Evolutionary conservation across 352 stramenopile species (phyloP).

Genomic region (Pseudoperonospora humuli): DNA sequence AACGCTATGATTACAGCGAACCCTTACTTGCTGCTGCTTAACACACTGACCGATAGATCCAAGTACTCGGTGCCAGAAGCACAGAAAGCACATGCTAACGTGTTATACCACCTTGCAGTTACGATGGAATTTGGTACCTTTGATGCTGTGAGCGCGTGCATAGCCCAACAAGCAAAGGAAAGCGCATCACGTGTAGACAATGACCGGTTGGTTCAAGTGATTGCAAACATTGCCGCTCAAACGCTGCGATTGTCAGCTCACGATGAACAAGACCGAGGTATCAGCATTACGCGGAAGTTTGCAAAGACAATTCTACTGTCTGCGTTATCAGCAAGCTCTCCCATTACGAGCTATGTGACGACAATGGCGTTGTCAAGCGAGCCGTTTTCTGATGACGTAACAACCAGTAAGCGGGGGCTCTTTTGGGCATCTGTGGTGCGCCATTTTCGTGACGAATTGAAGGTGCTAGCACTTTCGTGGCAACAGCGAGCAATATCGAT

Average conservation of each 20-base stretch:
- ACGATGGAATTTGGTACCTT: conserved; percentile 22
- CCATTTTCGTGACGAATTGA: neutral
- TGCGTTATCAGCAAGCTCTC: conserved; percentile 15
- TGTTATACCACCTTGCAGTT: conserved; percentile 27
- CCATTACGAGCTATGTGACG: conserved; percentile 15
- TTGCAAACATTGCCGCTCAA: conserved; percentile 16
- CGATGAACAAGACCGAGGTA: conserved; percentile 2
- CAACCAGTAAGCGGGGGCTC: neutral
- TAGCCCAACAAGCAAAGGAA: conserved; percentile 16
- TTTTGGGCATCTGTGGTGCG: conserved; percentile 12
- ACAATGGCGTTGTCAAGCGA: neutral
- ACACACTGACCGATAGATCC: conserved; percentile 29
- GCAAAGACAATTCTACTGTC: conserved; percentile 23
- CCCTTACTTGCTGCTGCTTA: conserved; percentile 43
- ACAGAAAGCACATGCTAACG: conserved; percentile 5
- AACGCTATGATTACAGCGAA: conserved; percentile 16
- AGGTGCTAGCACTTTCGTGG: conserved; percentile 16
- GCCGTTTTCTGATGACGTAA: neutral
- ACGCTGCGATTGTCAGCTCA: conserved; percentile 10
- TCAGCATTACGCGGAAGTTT: conserved; percentile 17
- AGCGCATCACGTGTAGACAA: conserved; percentile 6
- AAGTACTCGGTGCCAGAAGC: conserved; percentile 21
- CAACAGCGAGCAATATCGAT: conserved; percentile 23
- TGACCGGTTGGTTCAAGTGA: conserved; percentile 25
- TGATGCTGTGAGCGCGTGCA: conserved; percentile 26